Percentiles rank a stretch among this genome's conserved stretches.
Evolutionary conservation across 2,329 filamentous ascomycete species (phyloP).

Genomic region (Colletotrichum destructivum): DNA sequence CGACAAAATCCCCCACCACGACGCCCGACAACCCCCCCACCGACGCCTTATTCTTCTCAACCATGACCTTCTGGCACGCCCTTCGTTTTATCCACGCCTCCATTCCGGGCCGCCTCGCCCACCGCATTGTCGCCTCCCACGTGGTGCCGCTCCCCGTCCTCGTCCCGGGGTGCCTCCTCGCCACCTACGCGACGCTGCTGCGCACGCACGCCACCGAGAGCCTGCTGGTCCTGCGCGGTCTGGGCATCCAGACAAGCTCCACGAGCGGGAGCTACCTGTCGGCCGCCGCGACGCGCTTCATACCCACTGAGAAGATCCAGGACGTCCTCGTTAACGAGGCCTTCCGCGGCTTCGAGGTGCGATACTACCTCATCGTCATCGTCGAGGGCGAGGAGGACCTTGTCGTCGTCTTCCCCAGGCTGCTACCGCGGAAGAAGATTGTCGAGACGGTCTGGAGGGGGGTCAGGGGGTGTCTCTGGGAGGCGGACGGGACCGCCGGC

Average conservation of each 20-base stretch:
- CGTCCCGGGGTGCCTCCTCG: constrained; percentile 52
- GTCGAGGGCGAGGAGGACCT: constrained; percentile 90
- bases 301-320: constrained; percentile 91
- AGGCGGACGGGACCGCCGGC: constrained; percentile 56
- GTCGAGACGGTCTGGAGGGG: constrained; percentile 94
- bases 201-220: constrained; percentile 79
- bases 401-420: constrained; percentile 92
- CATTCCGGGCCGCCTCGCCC: constrained; percentile 50
- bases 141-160: constrained; percentile 58
- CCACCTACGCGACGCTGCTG: constrained; percentile 62
- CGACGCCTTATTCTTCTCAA: constrained; percentile 17
- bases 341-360: constrained; percentile 91
- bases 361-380: constrained; percentile 90
- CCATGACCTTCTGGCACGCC: constrained; percentile 46
- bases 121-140: constrained; percentile 48
- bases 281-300: constrained; percentile 69
- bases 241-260: constrained; percentile 91
- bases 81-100: constrained; percentile 50
- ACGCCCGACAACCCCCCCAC: constrained; percentile 21
- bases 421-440: constrained; percentile 81
- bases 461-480: constrained; percentile 85
- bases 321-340: constrained; percentile 97
- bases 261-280: constrained; percentile 77
- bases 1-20: constrained; percentile 14
- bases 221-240: constrained; percentile 86